Evolutionary conservation across 2,329 filamentous ascomycete species (phyloP).

Genomic region (Aureobasidium pullulans): DNA sequence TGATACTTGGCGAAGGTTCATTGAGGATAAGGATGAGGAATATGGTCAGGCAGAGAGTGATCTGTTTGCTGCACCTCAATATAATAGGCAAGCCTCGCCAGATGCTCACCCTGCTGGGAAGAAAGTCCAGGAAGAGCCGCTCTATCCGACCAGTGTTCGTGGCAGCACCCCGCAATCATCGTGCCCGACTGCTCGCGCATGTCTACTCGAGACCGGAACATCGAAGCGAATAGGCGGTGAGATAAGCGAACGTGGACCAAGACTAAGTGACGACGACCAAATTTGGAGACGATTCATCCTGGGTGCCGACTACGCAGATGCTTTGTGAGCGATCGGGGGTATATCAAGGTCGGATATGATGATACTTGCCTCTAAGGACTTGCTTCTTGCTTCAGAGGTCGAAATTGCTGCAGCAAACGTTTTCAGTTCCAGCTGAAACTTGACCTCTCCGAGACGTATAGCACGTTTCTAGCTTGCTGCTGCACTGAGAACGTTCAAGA

Average conservation of each 20-base stretch:
- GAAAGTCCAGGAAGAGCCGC: background rate
- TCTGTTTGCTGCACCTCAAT: background rate
- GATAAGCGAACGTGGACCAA: background rate
- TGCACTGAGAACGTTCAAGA: background rate
- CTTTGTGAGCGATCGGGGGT: background rate
- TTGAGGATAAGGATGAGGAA: background rate
- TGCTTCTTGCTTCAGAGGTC: background rate
- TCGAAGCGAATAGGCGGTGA: background rate
- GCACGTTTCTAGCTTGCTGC: background rate
- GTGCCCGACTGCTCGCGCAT: background rate
- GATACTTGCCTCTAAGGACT: background rate
- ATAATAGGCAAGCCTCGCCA: background rate
- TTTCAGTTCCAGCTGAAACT: background rate
- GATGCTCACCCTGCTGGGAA: background rate
- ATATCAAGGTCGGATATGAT: background rate
- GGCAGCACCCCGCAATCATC: slow-evolving; percentile 8
- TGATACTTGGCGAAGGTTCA: slow-evolving; percentile 1
- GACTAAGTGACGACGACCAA: background rate
- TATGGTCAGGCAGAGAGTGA: background rate
- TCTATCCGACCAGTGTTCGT: background rate
- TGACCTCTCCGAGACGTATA: background rate
- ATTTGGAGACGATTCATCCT: slow-evolving; percentile 5
- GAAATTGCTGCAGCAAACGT: background rate
- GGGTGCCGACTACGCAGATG: background rate
- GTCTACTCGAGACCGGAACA: background rate